Percentiles rank a stretch among this genome's conserved stretches.
Evolutionary conservation across 163 green algal species (phyloP).

Genomic region (Coccomyxa subellipsoidea): DNA sequence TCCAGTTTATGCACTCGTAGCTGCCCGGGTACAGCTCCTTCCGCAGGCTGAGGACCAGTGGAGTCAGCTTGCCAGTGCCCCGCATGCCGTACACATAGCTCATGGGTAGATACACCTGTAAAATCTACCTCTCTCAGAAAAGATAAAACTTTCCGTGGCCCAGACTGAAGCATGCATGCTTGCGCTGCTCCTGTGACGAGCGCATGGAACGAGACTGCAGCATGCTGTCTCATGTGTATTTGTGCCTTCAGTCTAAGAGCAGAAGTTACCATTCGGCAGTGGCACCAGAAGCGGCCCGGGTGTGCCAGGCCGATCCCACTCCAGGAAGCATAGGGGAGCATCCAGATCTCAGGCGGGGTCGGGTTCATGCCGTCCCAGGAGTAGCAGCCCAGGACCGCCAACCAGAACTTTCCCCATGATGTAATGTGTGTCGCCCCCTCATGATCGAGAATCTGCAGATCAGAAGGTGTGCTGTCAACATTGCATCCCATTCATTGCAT

Average conservation of each 20-base stretch:
- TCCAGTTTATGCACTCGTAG: constrained; percentile 33
- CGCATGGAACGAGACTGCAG: background rate
- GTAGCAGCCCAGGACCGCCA: constrained; percentile 92
- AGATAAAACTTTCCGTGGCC: too few species aligned
- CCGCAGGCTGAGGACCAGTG: constrained; percentile 60
- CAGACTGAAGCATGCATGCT: too few species aligned
- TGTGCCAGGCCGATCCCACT: constrained; percentile 81
- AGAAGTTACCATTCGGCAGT: constrained; percentile 90
- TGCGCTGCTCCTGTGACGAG: too few species aligned
- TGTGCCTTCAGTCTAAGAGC: background rate
- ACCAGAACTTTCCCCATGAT: constrained; percentile 99
- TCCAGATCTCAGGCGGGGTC: constrained; percentile 96
- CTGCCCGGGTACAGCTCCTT: constrained; percentile 37
- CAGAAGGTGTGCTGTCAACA: too few species aligned
- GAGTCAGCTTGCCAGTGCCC: constrained; percentile 56
- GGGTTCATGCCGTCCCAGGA: constrained; percentile 96
- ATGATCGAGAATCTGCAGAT: constrained; percentile 79
- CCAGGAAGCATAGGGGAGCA: constrained; percentile 86
- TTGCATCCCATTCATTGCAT: background rate
- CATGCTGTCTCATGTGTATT: background rate
- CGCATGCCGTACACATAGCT: constrained; percentile 90
- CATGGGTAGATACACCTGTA: constrained; percentile 98
- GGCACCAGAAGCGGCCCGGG: constrained; percentile 97
- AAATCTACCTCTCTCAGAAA: background rate
- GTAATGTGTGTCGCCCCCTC: constrained; percentile 83